Evolutionary conservation across 148 eudicot genomes (phyloP).

Genomic region (Agrostemma githago): DNA sequence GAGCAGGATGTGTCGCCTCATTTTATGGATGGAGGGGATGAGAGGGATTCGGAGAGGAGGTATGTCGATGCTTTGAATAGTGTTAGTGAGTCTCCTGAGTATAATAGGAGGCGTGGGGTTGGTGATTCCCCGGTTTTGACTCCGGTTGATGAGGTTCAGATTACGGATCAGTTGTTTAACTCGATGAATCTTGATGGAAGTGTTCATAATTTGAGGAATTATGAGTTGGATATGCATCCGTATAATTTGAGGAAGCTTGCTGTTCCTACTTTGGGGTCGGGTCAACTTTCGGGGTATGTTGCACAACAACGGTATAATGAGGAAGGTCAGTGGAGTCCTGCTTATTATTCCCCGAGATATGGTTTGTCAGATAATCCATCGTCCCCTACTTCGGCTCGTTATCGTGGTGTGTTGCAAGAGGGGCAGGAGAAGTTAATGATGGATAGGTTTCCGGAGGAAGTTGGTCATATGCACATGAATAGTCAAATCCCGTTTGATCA

Average conservation of each 20-base stretch:
- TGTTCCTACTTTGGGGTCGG: conserved; percentile 58
- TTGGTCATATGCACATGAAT: conserved; percentile 35
- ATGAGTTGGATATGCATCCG: conserved; percentile 58
- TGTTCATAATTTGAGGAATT: conserved; percentile 57
- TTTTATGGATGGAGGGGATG: conserved; percentile 69
- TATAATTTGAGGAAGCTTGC: conserved; percentile 59
- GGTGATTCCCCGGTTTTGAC: conserved; percentile 41
- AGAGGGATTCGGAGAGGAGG: conserved; percentile 78
- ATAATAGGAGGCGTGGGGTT: conserved; percentile 36
- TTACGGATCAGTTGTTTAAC: conserved; percentile 59
- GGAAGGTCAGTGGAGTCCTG: conserved; percentile 83
- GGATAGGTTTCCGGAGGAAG: conserved; percentile 61
- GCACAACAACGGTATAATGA: conserved; percentile 44
- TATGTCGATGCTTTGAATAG: conserved; percentile 96
- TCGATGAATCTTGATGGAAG: conserved; percentile 70
- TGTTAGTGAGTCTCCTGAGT: conserved; percentile 68
- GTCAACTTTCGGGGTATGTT: conserved; percentile 39
- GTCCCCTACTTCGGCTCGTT: conserved; percentile 65
- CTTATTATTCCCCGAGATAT: conserved; percentile 70
- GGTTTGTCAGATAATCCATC: conserved; percentile 48
- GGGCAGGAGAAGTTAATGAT: conserved; percentile 38
- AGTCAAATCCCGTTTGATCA: conserved; percentile 42
- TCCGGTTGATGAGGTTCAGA: conserved; percentile 49
- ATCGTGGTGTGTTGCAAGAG: conserved; percentile 39
- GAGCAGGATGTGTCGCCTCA: conserved; percentile 65